These are phyloP conservation scores for Edaphochlamys debaryana DNA, from an alignment of 139 green algal species.

Conservation along the genomic window DNA sequence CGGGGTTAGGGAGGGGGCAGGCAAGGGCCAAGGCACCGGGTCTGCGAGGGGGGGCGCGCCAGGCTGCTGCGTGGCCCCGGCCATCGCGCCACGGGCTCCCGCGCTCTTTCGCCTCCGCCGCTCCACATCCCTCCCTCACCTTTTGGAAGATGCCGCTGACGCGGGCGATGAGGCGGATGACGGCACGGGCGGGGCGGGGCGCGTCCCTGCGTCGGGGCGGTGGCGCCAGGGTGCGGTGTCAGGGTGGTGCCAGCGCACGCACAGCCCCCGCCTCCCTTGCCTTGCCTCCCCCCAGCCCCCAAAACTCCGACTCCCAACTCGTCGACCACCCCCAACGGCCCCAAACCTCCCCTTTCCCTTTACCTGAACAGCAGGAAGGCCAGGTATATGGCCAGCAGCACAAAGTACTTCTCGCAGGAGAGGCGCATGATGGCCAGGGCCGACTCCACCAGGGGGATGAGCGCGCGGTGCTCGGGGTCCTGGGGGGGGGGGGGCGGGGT, in stretches of 20 bases:
- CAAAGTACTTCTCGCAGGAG: slow-evolving; percentile 85
- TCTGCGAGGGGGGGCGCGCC: background rate
- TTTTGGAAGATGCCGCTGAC: slow-evolving; percentile 71
- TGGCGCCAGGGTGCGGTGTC: background rate
- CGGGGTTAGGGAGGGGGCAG: background rate
- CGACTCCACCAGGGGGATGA: slow-evolving; percentile 79
- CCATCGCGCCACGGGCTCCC: too few relatives aligned
- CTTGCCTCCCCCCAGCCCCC: too few relatives aligned
- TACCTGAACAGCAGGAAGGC: slow-evolving; percentile 79
- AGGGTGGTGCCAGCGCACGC: too few relatives aligned
- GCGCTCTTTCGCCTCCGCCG: too few relatives aligned
- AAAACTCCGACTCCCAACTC: too few relatives aligned
- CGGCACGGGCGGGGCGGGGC: slow-evolving; percentile 12
- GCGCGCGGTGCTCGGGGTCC: slow-evolving; percentile 66
- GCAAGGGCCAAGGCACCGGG: background rate
- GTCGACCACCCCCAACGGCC: background rate
- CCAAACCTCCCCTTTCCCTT: too few relatives aligned
- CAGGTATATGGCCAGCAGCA: slow-evolving; percentile 74
- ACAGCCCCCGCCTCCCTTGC: too few relatives aligned
- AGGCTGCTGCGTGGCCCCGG: too few relatives aligned
- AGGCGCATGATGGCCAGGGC: slow-evolving; percentile 88
- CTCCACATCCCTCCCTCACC: slow-evolving; percentile 33
- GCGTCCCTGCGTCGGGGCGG: background rate
- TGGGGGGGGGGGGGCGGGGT: background rate
- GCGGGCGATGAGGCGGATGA: slow-evolving; percentile 62